phyloP scores from a whole-genome alignment of 306 rosid species.

The Amphicarpaea edgeworthii region DNA sequence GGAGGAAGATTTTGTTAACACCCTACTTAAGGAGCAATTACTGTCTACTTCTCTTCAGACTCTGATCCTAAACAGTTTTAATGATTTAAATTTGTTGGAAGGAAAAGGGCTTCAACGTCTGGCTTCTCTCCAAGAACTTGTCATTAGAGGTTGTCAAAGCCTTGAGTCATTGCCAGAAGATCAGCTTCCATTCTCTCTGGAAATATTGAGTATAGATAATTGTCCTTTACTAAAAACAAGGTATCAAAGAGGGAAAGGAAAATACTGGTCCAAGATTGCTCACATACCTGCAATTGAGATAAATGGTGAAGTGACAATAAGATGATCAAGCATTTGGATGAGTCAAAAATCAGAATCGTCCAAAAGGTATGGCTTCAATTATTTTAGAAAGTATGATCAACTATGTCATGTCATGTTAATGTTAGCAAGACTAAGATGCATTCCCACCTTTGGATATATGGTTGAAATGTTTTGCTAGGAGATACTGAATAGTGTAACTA shows the following conservation, averaged over 20 bases:
- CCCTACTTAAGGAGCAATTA: neutral
- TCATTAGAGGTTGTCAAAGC: neutral
- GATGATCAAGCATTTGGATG: no score
- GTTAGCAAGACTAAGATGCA: no score
- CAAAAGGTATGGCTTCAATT: neutral
- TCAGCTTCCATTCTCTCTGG: neutral
- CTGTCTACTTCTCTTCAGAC: neutral
- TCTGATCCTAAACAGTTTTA: accelerated
- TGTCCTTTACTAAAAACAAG: neutral
- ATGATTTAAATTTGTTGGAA: neutral
- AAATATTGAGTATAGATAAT: neutral
- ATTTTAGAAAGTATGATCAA: no score
- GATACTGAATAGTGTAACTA: neutral
- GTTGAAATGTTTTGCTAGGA: no score
- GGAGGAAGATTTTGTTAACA: neutral
- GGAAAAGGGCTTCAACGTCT: neutral
- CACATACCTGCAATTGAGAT: neutral
- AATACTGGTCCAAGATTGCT: neutral
- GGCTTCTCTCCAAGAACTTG: neutral
- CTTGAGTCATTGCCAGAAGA: neutral
- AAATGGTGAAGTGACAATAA: neutral
- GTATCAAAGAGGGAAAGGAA: neutral
- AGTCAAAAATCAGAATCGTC: no score
- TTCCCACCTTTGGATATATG: no score
- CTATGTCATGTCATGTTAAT: no score